phyloP scores from a whole-genome alignment of 2,329 filamentous ascomycete species.

The Sporothrix phasma region DNA sequence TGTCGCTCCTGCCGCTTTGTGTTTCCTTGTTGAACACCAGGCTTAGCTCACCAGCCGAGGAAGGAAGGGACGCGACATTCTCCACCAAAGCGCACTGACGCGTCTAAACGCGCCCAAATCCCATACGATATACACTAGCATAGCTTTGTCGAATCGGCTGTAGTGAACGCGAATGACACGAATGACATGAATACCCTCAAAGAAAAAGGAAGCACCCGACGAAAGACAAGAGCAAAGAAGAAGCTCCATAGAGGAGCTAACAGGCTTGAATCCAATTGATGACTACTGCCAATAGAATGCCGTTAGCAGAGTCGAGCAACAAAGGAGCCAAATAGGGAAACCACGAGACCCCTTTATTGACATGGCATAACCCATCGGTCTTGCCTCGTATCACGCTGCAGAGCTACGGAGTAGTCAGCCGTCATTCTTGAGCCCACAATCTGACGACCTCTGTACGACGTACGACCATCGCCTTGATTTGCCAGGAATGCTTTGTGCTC shows the following conservation, averaged over 20 bases:
- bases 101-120: constrained; percentile 4
- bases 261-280: background rate
- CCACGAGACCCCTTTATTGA: background rate
- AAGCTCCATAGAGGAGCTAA: background rate
- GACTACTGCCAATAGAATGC: background rate
- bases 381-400: background rate
- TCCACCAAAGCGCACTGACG: constrained; percentile 4
- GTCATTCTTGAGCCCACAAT: background rate
- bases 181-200: too few species aligned
- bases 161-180: background rate
- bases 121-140: background rate
- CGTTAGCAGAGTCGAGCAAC: too few species aligned
- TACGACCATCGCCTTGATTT: constrained; percentile 1
- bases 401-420: background rate
- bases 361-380: background rate
- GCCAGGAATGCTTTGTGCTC: background rate
- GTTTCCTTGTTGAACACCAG: background rate
- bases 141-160: background rate
- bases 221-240: background rate
- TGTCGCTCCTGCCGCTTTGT: background rate
- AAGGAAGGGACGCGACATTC: constrained; percentile 8
- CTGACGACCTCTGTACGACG: background rate
- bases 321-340: background rate
- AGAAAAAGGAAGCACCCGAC: background rate
- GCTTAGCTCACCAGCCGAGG: background rate